Conservation (phyloP, 495 filamentous ascomycete genomes). For the Neurospora sp. region DNA sequence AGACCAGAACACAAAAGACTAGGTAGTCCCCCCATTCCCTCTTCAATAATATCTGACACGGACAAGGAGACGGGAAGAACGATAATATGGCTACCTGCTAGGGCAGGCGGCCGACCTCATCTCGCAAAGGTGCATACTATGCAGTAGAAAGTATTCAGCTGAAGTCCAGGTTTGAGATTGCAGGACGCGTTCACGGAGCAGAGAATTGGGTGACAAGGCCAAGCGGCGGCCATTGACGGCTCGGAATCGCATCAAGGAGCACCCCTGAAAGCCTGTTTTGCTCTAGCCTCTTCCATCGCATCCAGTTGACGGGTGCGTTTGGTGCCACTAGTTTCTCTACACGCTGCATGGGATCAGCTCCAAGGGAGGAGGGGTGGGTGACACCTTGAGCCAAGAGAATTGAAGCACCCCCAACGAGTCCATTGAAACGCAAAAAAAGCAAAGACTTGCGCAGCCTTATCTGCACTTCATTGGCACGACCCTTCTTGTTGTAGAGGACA, state of each 20-base stretch:
- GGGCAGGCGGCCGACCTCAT: background rate
- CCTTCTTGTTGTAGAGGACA: background rate
- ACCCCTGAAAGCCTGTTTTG: constrained; percentile 13
- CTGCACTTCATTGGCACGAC: background rate
- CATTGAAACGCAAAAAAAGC: constrained; percentile 2
- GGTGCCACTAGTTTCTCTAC: constrained; percentile 18
- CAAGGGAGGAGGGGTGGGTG: constrained; percentile 1
- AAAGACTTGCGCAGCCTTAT: background rate
- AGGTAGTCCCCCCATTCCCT: background rate
- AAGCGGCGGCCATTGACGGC: constrained; percentile 1
- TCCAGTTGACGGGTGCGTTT: constrained; percentile 8
- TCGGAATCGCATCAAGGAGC: constrained; percentile 3
- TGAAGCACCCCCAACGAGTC: background rate
- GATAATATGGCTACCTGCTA: background rate
- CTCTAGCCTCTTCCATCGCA: constrained; percentile 10
- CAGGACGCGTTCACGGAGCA: constrained; percentile 8
- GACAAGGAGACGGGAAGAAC: background rate
- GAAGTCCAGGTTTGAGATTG: constrained; percentile 11
- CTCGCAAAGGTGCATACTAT: constrained; percentile 6
- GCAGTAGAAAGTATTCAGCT: constrained; percentile 7
- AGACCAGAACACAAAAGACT: background rate
- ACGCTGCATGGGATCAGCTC: constrained; percentile 15
- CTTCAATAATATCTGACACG: background rate
- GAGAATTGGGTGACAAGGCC: constrained; percentile 7
- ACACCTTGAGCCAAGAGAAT: background rate